These are phyloP conservation scores for Oidiodendron maius DNA, from an alignment of 495 filamentous ascomycete genomes.

Conservation along the genomic window DNA sequence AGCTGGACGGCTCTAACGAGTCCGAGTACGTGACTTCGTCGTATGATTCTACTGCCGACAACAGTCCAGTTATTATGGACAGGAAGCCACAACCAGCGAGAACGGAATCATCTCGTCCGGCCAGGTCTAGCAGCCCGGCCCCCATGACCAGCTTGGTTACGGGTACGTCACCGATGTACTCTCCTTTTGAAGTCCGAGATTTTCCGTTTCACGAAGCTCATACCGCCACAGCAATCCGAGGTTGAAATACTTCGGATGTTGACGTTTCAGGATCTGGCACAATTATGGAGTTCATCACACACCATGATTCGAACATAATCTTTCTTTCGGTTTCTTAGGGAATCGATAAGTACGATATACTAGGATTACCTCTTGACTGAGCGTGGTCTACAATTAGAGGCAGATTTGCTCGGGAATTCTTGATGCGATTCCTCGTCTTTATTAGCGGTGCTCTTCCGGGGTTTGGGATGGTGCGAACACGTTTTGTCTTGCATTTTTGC, in stretches of 20 bases:
- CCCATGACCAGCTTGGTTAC: conserved; percentile 25
- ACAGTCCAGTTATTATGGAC: conserved; percentile 20
- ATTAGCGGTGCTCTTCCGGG: background rate
- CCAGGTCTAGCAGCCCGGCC: conserved; percentile 23
- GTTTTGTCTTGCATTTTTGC: conserved; percentile 21
- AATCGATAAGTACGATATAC: too few relatives aligned
- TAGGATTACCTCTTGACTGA: conserved; percentile 24
- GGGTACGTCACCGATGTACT: conserved; percentile 28
- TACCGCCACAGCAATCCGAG: conserved; percentile 25
- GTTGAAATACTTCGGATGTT: too few relatives aligned
- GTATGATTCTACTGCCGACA: conserved; percentile 9
- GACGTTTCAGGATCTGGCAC: background rate
- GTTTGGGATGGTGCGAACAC: background rate
- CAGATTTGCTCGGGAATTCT: background rate
- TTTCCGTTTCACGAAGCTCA: conserved; percentile 25
- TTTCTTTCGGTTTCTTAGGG: too few relatives aligned
- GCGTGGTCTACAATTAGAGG: conserved; percentile 11
- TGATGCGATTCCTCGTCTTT: too few relatives aligned
- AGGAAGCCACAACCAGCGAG: conserved; percentile 17
- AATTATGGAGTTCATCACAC: background rate
- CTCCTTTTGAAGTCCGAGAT: conserved; percentile 18
- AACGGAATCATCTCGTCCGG: conserved; percentile 10
- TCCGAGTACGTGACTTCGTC: conserved; percentile 20
- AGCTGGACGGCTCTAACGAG: conserved; percentile 22
- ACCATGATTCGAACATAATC: background rate